phyloP scores from a whole-genome alignment of 352 stramenopile species.

The Pythium aphanidermatum region DNA sequence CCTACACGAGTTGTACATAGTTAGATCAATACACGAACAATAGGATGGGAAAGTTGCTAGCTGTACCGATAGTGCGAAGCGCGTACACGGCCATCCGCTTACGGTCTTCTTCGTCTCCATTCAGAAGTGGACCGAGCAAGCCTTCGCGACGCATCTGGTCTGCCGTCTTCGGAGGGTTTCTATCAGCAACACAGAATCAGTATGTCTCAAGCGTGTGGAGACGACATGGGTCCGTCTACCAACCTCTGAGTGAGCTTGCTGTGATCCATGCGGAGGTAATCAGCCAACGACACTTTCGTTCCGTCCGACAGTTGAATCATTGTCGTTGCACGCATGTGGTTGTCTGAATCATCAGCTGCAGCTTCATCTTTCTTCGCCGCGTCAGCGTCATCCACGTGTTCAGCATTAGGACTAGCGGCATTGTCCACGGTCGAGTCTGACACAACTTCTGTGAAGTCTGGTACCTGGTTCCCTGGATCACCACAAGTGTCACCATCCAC shows the following conservation, averaged over 20 bases:
- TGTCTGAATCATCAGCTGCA: slow-evolving; percentile 29
- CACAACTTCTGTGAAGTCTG: slow-evolving; percentile 14
- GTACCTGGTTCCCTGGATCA: background rate
- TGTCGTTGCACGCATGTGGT: slow-evolving; percentile 27
- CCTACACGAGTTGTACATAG: slow-evolving; percentile 16
- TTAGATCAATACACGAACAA: too few relatives aligned
- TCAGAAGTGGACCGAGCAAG: slow-evolving; percentile 64
- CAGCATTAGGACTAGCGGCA: slow-evolving; percentile 16
- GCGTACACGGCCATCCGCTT: slow-evolving; percentile 55
- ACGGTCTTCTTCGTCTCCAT: slow-evolving; percentile 35
- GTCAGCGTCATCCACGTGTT: slow-evolving; percentile 21
- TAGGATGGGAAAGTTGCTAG: too few relatives aligned
- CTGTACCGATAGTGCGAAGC: slow-evolving; percentile 44
- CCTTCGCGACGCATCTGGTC: slow-evolving; percentile 53
- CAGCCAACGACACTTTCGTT: slow-evolving; percentile 43
- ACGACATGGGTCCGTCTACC: too few relatives aligned
- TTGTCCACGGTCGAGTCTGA: background rate
- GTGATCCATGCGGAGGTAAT: slow-evolving; percentile 57
- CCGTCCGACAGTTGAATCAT: slow-evolving; percentile 59
- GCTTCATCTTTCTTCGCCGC: slow-evolving; percentile 16
- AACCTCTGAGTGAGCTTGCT: slow-evolving; percentile 39
- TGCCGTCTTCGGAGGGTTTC: slow-evolving; percentile 14
- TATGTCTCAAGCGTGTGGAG: too few relatives aligned
- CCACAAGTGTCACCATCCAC: slow-evolving; percentile 7
- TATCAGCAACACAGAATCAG: too few relatives aligned